Base-by-base conservation (phyloP, 352 stramenopile genomes). In the Globisporangium abappressorium region DNA sequence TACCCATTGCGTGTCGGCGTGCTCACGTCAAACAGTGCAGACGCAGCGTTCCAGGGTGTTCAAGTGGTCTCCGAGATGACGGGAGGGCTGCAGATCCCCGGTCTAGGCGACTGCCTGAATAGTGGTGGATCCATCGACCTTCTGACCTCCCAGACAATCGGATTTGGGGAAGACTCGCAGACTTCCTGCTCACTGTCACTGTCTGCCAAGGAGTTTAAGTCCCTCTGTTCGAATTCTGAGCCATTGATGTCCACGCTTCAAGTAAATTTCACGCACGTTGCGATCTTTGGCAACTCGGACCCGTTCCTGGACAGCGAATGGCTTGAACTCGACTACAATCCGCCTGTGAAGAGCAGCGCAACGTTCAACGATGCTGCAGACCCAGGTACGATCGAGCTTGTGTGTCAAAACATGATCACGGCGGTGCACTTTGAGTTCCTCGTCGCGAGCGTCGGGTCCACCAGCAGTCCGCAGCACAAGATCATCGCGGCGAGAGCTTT, bases 241-340 rank as follows among this genome's bases (percentile, higher is more conserved):
- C 28, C 74, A 18, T 30, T 82, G 5, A 24, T 76, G 1, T 33
- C 57, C 7, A 30, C 41, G 1, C 54, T 85, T n/a, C 64, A 41
- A 14, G 71, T 85, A n/a, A 77, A 76, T 26, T 81, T 83, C 51
- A 77, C 76, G 9, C 76, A 78, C 47, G 66, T 82, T 12, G 78
- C 76, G 26, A 57, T 54, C 12, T 83, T 83, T 18, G 78, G 78
- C 33, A 85, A 85, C 58, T 69, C 78, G 3, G 74, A 85, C 14
- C 76, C 75, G 58, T 76, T 76, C 33, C 51, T 85, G 9, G 46
- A 64, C 0, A 56, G 59, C 18, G 78, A 80, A 3, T 85, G 78
- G 78, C 76, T 83, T 47, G 51, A 47, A 24, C 53, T 82, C 49
- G 76, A 83, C 47, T 85, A 83, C 41, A 74, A 81, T 11, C n/a